These are phyloP conservation scores for Trifolium repens DNA, from an alignment of 306 rosid species.

Conservation along the genomic window DNA sequence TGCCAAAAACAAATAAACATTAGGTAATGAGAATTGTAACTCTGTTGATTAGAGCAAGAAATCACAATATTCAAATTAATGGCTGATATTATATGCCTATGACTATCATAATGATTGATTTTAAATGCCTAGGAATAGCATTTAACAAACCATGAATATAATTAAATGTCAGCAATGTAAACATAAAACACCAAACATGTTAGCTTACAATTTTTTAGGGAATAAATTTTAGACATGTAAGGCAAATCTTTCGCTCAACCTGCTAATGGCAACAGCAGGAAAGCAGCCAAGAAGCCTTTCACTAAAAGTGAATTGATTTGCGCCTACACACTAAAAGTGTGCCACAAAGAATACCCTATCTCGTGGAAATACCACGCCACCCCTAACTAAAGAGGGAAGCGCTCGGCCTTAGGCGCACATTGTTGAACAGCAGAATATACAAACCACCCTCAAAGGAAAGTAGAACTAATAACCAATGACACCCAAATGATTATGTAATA, in stretches of 20 bases:
- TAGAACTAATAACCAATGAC: no score
- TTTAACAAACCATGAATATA: not conserved
- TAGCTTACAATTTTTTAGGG: not conserved
- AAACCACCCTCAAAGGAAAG: no score
- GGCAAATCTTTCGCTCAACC: slow-evolving; percentile 43
- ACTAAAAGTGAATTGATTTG: slow-evolving; percentile 21
- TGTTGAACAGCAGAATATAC: not conserved
- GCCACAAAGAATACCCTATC: slow-evolving; percentile 50
- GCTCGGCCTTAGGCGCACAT: slow-evolving; percentile 52
- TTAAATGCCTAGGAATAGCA: no score
- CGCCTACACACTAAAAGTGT: slow-evolving; percentile 50
- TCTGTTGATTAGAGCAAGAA: no score
- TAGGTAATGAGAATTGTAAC: no score
- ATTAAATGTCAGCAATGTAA: not conserved
- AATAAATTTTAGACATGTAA: slow-evolving; percentile 14
- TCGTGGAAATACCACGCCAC: slow-evolving; percentile 57
- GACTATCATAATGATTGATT: no score
- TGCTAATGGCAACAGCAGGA: slow-evolving; percentile 40
- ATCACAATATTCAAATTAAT: no score
- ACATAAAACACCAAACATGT: not conserved
- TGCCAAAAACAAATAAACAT: no score
- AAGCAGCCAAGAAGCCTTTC: slow-evolving; percentile 42
- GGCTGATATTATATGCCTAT: no score
- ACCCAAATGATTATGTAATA: no score
- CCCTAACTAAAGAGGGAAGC: slow-evolving; percentile 56